These are phyloP conservation scores for Pyrus bretschneideri DNA, from an alignment of 306 rosid species.

Conservation along the genomic window DNA sequence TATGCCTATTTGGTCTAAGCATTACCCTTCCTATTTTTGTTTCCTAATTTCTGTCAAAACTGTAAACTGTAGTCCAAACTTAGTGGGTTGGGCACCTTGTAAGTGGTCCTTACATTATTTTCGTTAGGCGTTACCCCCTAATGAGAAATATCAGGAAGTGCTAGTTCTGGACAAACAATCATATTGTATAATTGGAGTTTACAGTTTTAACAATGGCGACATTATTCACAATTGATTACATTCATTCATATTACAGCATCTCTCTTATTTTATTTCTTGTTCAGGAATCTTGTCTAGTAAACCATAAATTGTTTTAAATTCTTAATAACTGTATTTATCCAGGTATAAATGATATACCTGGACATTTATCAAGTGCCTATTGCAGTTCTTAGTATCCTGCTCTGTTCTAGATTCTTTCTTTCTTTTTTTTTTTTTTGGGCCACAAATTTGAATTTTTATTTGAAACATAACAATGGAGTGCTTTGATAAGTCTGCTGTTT, in stretches of 20 bases:
- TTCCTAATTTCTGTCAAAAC: too few species aligned
- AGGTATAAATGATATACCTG: too few species aligned
- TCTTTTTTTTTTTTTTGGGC: too few species aligned
- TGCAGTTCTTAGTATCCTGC: too few species aligned
- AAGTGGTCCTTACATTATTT: background rate
- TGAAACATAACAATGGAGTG: background rate
- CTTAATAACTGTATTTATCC: too few species aligned
- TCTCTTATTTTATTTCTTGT: background rate
- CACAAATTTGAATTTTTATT: too few species aligned
- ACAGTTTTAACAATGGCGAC: background rate
- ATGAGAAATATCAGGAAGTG: background rate
- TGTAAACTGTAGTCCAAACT: background rate
- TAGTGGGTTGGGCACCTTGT: background rate
- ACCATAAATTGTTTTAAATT: background rate
- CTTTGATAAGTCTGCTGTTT: background rate
- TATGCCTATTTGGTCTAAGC: too few species aligned
- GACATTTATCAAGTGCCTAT: too few species aligned
- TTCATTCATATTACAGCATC: background rate
- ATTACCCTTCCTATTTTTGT: too few species aligned
- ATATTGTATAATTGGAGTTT: background rate
- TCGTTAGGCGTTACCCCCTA: background rate
- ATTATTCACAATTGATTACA: background rate
- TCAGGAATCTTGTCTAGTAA: background rate
- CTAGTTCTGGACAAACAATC: background rate
- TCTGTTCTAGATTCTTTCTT: too few species aligned